phyloP scores from a whole-genome alignment of 2,329 filamentous ascomycete species.

The Pseudogymnoascus sp. region DNA sequence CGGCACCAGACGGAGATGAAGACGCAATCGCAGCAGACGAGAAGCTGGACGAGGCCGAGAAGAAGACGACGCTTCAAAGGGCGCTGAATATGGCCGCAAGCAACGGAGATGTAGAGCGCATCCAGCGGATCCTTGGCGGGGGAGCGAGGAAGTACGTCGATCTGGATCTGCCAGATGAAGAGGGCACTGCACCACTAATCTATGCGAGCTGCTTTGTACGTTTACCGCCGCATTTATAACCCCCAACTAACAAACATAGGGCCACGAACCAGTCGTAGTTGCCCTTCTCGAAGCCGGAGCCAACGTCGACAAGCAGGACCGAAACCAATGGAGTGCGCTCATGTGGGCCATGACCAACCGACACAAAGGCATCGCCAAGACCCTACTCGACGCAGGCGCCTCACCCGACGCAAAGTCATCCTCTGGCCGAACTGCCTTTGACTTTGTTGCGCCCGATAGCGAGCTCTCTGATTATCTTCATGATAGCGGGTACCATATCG shows the following conservation, averaged over 20 bases:
- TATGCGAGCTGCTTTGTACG: slow-evolving; percentile 95
- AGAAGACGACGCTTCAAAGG: slow-evolving; percentile 74
- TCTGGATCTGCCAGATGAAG: slow-evolving; percentile 81
- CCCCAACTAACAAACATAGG: slow-evolving; percentile 38
- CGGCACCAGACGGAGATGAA: slow-evolving; percentile 62
- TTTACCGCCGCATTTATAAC: slow-evolving; percentile 17
- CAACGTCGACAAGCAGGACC: slow-evolving; percentile 86
- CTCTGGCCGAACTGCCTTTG: slow-evolving; percentile 85
- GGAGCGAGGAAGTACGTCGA: slow-evolving; percentile 69
- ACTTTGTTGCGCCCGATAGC: slow-evolving; percentile 91
- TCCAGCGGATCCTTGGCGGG: slow-evolving; percentile 67
- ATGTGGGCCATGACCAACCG: slow-evolving; percentile 99
- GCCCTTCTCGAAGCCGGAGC: slow-evolving; percentile 78
- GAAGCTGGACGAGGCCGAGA: slow-evolving; percentile 66
- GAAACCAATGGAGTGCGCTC: slow-evolving; percentile 92
- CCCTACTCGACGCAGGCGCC: slow-evolving; percentile 83
- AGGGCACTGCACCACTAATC: slow-evolving; percentile 91
- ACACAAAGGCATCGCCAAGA: slow-evolving; percentile 91
- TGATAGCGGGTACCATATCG: slow-evolving; percentile 86
- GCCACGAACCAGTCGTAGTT: slow-evolving; percentile 81
- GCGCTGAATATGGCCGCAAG: slow-evolving; percentile 90
- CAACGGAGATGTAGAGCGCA: slow-evolving; percentile 82
- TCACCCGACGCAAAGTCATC: slow-evolving; percentile 95
- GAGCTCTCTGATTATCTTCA: slow-evolving; percentile 95
- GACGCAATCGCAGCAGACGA: slow-evolving; percentile 69